These are phyloP conservation scores for Colletotrichum navitas DNA, from an alignment of 2,329 filamentous ascomycete genomes.

Conservation along the genomic window DNA sequence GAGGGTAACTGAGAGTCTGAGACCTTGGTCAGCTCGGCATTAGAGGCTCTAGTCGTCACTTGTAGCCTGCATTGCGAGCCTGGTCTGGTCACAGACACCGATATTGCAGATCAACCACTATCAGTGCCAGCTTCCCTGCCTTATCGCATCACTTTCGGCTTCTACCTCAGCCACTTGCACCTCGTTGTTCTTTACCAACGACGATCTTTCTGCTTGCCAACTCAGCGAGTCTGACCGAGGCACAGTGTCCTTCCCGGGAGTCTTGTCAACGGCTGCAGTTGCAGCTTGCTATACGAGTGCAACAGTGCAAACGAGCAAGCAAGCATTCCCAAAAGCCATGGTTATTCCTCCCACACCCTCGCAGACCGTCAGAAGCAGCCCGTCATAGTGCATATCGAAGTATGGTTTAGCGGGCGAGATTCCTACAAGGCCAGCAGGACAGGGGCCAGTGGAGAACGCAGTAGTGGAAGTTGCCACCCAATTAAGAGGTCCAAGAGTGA, in stretches of 20 bases:
- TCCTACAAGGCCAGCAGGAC: constrained; percentile 35
- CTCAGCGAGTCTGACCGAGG: constrained; percentile 8
- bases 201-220: constrained; percentile 5
- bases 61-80: neutral
- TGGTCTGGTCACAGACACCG: constrained; percentile 1
- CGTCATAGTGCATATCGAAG: constrained; percentile 36
- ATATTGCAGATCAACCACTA: constrained; percentile 23
- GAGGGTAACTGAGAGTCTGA: constrained; percentile 2
- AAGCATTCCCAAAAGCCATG: constrained; percentile 3
- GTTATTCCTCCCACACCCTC: neutral
- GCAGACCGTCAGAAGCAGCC: constrained; percentile 15
- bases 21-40: constrained; percentile 32
- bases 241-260: neutral
- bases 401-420: constrained; percentile 28
- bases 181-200: neutral
- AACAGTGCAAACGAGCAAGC: neutral
- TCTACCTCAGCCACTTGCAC: neutral
- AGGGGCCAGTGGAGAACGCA: constrained; percentile 28
- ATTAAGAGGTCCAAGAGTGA: constrained; percentile 32
- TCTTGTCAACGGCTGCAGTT: neutral
- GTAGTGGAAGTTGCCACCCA: constrained; percentile 39
- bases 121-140: constrained; percentile 4
- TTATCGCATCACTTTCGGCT: constrained; percentile 25
- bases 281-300: neutral
- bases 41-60: constrained; percentile 24